phyloP scores from a whole-genome alignment of 768 basidiomycete species.

The Boletus rex-veris region DNA sequence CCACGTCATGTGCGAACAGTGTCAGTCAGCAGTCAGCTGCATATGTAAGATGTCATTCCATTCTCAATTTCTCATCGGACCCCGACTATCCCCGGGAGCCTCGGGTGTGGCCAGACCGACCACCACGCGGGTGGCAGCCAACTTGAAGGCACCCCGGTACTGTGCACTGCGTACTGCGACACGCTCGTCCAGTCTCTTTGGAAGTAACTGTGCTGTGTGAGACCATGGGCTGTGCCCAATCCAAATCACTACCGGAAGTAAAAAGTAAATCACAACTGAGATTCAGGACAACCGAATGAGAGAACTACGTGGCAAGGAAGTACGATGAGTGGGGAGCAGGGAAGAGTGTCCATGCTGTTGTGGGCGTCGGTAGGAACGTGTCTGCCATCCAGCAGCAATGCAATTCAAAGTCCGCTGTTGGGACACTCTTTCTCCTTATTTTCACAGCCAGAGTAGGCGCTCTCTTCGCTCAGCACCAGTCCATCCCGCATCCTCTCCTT shows the following conservation, averaged over 20 bases:
- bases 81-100: no score
- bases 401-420: conserved; percentile 34
- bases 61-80: no score
- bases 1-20: neutral
- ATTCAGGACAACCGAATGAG: neutral
- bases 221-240: conserved; percentile 10
- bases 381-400: conserved; percentile 19
- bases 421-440: conserved; percentile 25
- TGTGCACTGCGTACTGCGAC: neutral
- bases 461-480: conserved; percentile 23
- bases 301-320: no score
- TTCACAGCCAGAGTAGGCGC: conserved; percentile 22
- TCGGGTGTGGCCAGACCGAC: neutral
- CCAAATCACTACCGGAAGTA: neutral
- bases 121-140: neutral
- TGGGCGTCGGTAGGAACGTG: conserved; percentile 23
- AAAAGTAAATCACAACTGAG: conserved; percentile 1
- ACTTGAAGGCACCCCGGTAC: neutral
- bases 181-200: no score
- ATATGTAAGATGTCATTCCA: neutral
- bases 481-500: conserved; percentile 23
- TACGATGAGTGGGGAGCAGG: no score
- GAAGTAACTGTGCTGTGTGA: no score
- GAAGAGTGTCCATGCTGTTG: neutral
- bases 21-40: neutral